Percentiles rank a stretch among this genome's conserved stretches.
Conservation (phyloP, 805 yeast species). For the Tetrapisispora iriomotensis region DNA sequence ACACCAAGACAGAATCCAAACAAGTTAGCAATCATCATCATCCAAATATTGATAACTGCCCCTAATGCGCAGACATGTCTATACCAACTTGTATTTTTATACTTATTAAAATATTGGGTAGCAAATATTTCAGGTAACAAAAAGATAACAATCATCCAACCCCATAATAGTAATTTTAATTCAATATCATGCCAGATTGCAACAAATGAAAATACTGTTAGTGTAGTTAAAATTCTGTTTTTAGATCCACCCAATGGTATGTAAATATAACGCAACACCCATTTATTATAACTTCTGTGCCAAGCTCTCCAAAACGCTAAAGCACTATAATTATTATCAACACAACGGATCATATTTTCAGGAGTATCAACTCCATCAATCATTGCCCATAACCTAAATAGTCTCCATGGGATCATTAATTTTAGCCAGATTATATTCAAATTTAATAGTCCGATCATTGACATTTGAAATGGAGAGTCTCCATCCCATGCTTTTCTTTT, state of each 20-base stretch:
- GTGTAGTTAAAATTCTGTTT: conserved; percentile 61
- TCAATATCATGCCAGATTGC: conserved; percentile 98
- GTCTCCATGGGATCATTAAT: conserved; percentile 88
- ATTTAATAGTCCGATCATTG: conserved; percentile 89
- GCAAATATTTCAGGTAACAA: conserved; percentile 76
- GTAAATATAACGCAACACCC: conserved; percentile 83
- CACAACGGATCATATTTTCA: conserved; percentile 94
- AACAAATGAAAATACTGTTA: conserved; percentile 87
- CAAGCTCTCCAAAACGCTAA: conserved; percentile 98
- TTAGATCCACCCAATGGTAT: conserved; percentile 82
- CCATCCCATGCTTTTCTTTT: conserved; percentile 84
- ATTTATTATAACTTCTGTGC: conserved; percentile 89
- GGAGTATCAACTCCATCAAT: conserved; percentile 94
- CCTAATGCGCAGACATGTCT: conserved; percentile 80
- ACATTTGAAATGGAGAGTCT: conserved; percentile 82
- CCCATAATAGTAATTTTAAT: conserved; percentile 81
- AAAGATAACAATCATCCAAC: conserved; percentile 85
- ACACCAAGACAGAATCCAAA: conserved; percentile 91
- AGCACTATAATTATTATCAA: conserved; percentile 88
- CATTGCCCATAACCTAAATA: conserved; percentile 86
- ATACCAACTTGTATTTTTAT: conserved; percentile 50
- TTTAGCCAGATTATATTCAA: conserved; percentile 90
- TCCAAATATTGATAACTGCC: conserved; percentile 83
- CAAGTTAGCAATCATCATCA: conserved; percentile 95
- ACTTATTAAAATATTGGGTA: conserved; percentile 34